phyloP scores from a whole-genome alignment of 148 eudicot genomes.

The Fagopyrum homotropicum region DNA sequence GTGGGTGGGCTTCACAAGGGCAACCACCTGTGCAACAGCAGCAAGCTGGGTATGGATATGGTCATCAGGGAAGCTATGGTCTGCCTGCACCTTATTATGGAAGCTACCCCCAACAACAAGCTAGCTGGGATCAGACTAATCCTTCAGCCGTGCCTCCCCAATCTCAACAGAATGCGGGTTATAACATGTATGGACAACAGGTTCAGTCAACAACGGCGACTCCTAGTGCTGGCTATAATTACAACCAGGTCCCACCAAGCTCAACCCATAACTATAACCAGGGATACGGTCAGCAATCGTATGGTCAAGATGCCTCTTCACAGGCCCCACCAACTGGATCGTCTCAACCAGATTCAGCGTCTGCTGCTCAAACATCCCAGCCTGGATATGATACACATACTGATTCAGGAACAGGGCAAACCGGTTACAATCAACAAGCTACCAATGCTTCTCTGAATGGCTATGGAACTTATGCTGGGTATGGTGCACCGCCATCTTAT shows the following conservation, averaged over 20 bases:
- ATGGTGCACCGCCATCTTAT: constrained; percentile 23
- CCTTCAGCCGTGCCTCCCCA: constrained; percentile 20
- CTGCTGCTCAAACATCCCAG: constrained; percentile 26
- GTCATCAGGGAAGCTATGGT: constrained; percentile 29
- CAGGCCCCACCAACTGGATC: constrained; percentile 16
- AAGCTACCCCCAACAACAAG: constrained; percentile 26
- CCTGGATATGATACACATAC: constrained; percentile 23
- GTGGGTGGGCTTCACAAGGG: constrained; percentile 27
- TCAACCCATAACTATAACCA: constrained; percentile 28
- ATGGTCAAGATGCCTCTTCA: constrained; percentile 21
- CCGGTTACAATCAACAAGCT: constrained; percentile 23
- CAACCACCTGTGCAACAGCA: constrained; percentile 24
- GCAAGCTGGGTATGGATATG: constrained; percentile 31
- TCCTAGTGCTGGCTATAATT: constrained; percentile 23
- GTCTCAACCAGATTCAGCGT: not conserved
- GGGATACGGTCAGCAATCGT: constrained; percentile 6
- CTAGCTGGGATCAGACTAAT: constrained; percentile 28
- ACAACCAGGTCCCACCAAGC: constrained; percentile 26
- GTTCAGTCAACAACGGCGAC: constrained; percentile 23
- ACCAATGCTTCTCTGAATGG: constrained; percentile 27
- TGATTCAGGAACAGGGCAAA: constrained; percentile 16
- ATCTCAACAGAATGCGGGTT: constrained; percentile 22
- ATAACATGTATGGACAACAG: constrained; percentile 20
- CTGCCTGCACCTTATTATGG: constrained; percentile 30
- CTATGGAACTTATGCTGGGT: constrained; percentile 28